Evolutionary conservation across 2,329 filamentous ascomycete species (phyloP), one percentile per base, ranked within the genome.

Genomic region (Scedosporium minutisporum): DNA sequence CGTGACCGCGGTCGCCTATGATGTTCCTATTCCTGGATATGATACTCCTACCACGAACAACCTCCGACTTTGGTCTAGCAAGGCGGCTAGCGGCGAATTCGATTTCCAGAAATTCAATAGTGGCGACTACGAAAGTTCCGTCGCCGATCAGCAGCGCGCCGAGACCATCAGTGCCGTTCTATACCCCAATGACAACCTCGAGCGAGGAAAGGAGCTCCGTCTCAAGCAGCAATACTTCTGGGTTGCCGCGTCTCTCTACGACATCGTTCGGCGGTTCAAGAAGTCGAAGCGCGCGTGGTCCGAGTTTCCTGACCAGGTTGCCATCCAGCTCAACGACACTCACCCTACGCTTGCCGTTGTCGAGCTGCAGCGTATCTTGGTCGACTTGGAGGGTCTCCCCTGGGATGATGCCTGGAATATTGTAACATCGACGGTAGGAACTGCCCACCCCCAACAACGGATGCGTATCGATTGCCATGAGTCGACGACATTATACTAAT

Each of bases 181-280:
- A 55, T 99, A 99, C 72, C 95, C 95, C 64, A 99, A 99, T 71
- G 93, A 97, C 76, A 97, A 96, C 76, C 84, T 99, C 55, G 93
- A 97, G 67, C 86, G 92, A 67, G 95, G 95, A 66, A 99, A 99
- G 77, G 95, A 99, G 80, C 86, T 99, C 66, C 91, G 95, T 62
- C 78, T 99, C 75, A 99, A 99, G 84, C 95, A 99, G 76, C 95
- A 99, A 75, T 99, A 99, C 82, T 99, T 99, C 79, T 99, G 95
- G 95, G 96, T 96, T 71, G 93, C 95, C 61, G 95, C 95, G 16
- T 99, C 95, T 16, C 83, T 99, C 3, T 91, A 91, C 72, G 95
- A 99, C 71, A 99, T 99, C 72, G 89, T 99, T 64, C 90, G 95
- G 64, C 88, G 95, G 64, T 99, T 97, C 86, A 99, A 97, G 82